phyloP scores from a whole-genome alignment of 805 yeast genomes.

The Schwanniomyces sp. region DNA sequence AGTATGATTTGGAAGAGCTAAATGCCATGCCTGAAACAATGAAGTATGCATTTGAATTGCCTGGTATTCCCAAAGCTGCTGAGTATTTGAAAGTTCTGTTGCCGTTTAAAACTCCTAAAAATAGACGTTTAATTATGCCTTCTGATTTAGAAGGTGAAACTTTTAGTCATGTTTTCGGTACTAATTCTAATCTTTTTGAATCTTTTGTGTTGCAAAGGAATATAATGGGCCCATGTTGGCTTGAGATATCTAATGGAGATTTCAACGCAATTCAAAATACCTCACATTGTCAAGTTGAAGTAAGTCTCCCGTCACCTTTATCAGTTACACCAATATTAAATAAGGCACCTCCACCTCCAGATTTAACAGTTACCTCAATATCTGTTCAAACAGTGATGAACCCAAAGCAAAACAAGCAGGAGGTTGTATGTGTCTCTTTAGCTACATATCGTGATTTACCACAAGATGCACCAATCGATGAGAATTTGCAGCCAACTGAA shows the following conservation, averaged over 20 bases:
- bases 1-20: constrained; percentile 59
- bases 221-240: constrained; percentile 98
- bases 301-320: constrained; percentile 52
- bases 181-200: constrained; percentile 73
- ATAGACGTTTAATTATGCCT: constrained; percentile 51
- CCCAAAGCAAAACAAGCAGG: constrained; percentile 73
- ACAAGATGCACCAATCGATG: constrained; percentile 73
- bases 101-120: constrained; percentile 69
- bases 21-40: constrained; percentile 69
- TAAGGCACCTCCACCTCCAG: constrained; percentile 55
- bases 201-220: constrained; percentile 78
- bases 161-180: constrained; percentile 77
- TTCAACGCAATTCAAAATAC: constrained; percentile 58
- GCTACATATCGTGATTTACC: constrained; percentile 69
- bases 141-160: constrained; percentile 71
- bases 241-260: constrained; percentile 66
- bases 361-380: constrained; percentile 67
- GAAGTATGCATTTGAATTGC: constrained; percentile 87
- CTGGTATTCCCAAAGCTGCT: constrained; percentile 73
- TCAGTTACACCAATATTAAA: constrained; percentile 48
- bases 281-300: constrained; percentile 82
- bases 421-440: constrained; percentile 78
- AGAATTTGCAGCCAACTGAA: constrained; percentile 58
- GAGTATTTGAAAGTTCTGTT: constrained; percentile 77
- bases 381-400: constrained; percentile 82